Evolutionary conservation across 805 yeast genomes (phyloP).

Genomic region (Saccharomyces paradoxus): DNA sequence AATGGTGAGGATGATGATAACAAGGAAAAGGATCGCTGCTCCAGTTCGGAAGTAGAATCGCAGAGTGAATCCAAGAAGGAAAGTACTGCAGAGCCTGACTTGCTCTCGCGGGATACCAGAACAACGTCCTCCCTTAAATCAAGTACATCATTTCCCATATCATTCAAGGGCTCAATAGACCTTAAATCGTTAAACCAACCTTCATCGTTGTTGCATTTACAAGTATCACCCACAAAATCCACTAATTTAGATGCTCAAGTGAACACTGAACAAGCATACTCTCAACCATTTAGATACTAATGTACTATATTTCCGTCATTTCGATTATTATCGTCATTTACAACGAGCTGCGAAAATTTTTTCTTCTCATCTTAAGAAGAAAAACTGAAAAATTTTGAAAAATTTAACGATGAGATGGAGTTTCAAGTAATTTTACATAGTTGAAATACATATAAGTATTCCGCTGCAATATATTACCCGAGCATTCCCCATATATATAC

Average conservation of each 20-base stretch:
- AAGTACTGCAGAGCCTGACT: background rate
- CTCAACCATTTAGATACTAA: slow-evolving; percentile 26
- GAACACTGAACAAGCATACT: slow-evolving; percentile 25
- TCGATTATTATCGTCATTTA: background rate
- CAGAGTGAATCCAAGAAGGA: background rate
- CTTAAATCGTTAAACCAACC: slow-evolving; percentile 5
- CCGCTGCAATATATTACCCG: background rate
- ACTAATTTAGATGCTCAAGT: slow-evolving; percentile 13
- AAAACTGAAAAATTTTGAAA: background rate
- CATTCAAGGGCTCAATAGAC: background rate
- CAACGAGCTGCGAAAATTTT: background rate
- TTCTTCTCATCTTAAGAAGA: background rate
- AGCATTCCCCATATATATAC: background rate
- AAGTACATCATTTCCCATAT: background rate
- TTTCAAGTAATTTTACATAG: background rate
- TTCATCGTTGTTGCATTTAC: slow-evolving; percentile 8
- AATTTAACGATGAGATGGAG: background rate
- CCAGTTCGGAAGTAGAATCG: background rate
- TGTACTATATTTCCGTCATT: background rate
- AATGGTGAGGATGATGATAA: background rate
- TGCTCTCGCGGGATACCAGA: background rate
- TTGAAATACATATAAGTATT: background rate
- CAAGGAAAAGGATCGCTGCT: background rate
- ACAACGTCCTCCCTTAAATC: background rate
- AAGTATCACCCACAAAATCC: slow-evolving; percentile 23